Evolutionary conservation across 352 stramenopile species (phyloP).

Genomic region (Phytophthora megakarya): DNA sequence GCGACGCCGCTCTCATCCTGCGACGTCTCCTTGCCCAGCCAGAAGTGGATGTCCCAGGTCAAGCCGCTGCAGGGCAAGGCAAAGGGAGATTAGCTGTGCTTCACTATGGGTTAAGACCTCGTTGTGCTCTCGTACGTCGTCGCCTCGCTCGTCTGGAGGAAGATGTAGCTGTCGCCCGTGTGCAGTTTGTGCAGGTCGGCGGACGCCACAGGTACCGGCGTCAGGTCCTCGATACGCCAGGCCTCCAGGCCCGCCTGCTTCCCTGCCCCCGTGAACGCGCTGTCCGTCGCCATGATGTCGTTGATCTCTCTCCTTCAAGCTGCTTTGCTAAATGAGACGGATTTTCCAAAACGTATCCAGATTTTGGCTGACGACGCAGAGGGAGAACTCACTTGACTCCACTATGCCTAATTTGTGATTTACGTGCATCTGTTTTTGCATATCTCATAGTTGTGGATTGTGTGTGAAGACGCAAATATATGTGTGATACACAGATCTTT

Average conservation of each 20-base stretch:
- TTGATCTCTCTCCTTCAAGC: slow-evolving; percentile 30
- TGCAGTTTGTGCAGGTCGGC: slow-evolving; percentile 90
- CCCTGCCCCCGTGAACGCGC: slow-evolving; percentile 60
- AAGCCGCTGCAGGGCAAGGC: slow-evolving; percentile 45
- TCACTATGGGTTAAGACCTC: background rate
- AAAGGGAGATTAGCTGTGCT: slow-evolving; percentile 1
- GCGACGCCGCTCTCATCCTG: slow-evolving; percentile 94
- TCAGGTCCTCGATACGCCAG: slow-evolving; percentile 87
- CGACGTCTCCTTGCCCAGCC: slow-evolving; percentile 93
- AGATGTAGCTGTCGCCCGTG: slow-evolving; percentile 97
- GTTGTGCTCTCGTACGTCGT: slow-evolving; percentile 42
- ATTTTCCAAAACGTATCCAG: slow-evolving; percentile 27
- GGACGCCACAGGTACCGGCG: slow-evolving; percentile 58
- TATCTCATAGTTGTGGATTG: slow-evolving; percentile 23
- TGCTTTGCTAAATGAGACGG: slow-evolving; percentile 35
- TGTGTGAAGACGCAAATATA: slow-evolving; percentile 6
- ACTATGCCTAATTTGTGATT: slow-evolving; percentile 33
- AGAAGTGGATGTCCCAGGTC: slow-evolving; percentile 95
- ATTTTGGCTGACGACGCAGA: slow-evolving; percentile 4
- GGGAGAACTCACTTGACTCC: slow-evolving; percentile 13
- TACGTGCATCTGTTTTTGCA: slow-evolving; percentile 5
- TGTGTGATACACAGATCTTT: background rate
- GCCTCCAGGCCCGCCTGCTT: slow-evolving; percentile 72
- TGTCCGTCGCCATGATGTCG: slow-evolving; percentile 63
- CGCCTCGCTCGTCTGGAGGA: slow-evolving; percentile 84